Percentiles rank a stretch among this genome's conserved stretches.
phyloP scores from a whole-genome alignment of 2,329 filamentous ascomycete genomes.

The Stachybotrys chartarum region DNA sequence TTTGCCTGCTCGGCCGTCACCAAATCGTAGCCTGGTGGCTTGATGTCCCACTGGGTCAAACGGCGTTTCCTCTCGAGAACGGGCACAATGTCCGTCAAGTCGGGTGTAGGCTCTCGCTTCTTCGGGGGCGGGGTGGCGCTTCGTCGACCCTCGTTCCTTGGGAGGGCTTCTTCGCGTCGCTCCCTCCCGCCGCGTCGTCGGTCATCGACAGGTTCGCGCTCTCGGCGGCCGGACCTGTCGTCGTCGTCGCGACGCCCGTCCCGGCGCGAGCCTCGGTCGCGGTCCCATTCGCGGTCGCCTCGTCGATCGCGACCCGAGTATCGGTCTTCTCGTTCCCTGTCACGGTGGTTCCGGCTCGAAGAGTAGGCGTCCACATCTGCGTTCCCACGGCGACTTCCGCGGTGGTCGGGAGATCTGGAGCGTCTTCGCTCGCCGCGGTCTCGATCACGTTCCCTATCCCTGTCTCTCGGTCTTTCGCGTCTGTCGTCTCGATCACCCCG shows the following conservation, averaged over 20 bases:
- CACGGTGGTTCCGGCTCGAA: slow-evolving; percentile 84
- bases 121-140: slow-evolving; percentile 77
- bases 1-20: slow-evolving; percentile 98
- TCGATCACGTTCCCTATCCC: slow-evolving; percentile 13
- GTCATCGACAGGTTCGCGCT: slow-evolving; percentile 48
- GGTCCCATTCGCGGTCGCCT: slow-evolving; percentile 70
- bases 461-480: slow-evolving; percentile 15
- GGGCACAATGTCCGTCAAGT: slow-evolving; percentile 79
- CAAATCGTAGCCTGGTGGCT: slow-evolving; percentile 95
- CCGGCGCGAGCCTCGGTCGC: slow-evolving; percentile 57
- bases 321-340: slow-evolving; percentile 87
- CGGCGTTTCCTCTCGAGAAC: slow-evolving; percentile 83
- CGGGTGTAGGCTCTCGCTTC: slow-evolving; percentile 92
- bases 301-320: slow-evolving; percentile 65
- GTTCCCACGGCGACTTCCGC: slow-evolving; percentile 61
- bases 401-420: slow-evolving; percentile 78
- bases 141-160: slow-evolving; percentile 50
- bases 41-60: slow-evolving; percentile 98
- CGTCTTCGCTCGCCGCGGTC: slow-evolving; percentile 48
- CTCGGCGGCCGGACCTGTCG: slow-evolving; percentile 44
- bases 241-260: slow-evolving; percentile 63
- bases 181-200: slow-evolving; percentile 44
- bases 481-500: slow-evolving; percentile 26
- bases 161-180: slow-evolving; percentile 30
- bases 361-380: slow-evolving; percentile 83